Base-by-base conservation (phyloP, 2,329 filamentous ascomycete species). In the Zymoseptoria brevis region DNA sequence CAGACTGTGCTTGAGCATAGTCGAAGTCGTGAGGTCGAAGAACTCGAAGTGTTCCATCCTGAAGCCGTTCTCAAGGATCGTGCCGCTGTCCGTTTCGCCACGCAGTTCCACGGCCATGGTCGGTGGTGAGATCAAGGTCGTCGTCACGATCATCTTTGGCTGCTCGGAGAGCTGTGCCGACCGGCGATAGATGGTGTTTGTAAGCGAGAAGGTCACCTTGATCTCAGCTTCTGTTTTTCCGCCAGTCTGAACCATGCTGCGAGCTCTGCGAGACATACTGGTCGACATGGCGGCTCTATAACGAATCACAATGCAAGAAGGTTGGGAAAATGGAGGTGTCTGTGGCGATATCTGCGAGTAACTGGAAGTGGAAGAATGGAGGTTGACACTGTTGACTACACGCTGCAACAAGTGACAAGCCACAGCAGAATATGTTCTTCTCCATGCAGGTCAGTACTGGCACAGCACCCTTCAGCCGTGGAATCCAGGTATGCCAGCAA, bases 1-100 rank as follows among this genome's bases (percentile, higher is more conserved):
- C 16, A 41, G 54, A 8, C 50, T 21, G 35, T 56, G 21, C 24
- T 41, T 49, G 16, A 50, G 11, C 41, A 50, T 8, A 41, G 5
- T 30, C 54, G 30, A 56, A 11, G 54, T 50, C 60, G 50, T 54
- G 21, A 59, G 49, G 22, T 56, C 57, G 53, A 50, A 56, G 19
- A 56, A 58, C 26, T 55, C 49, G 24, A 50, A 57, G 30, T 55
- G 52, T 29, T 50, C 53, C 11, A 55, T 55, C 22, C 57, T 21
- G 13, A 55, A 58, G 24, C 41, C 53, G 9, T 51, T 41, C 29
- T 58, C 53, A 2, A 58, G 19, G 9, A 48, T 53, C 11, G 53
- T 55, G 7, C 57, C 29, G 19, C n/a, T 48, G 3, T 57, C 56
- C 26, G 35, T 45, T 50, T 57, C 56, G 1, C 35, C 50, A 16